Base-by-base conservation (phyloP, 176 grass and related monocot genomes). In the Cenchrus purpureus region DNA sequence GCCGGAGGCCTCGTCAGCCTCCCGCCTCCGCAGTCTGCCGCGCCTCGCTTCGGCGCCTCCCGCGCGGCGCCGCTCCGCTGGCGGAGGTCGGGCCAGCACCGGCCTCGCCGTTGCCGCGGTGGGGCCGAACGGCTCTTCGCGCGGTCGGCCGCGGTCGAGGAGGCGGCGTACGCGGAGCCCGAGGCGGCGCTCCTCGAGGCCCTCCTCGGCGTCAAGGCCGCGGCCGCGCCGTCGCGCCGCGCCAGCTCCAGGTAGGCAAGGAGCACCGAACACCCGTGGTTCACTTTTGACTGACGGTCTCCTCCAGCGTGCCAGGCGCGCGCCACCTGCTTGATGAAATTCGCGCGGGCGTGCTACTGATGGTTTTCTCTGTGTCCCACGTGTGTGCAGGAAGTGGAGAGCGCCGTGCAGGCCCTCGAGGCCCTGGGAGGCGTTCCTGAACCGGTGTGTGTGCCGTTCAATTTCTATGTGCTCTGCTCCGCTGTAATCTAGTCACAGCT, bases 151-250 rank as follows among this genome's bases (percentile, higher is more conserved):
- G 68, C 64, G 59, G 50, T 74, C 0, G 77, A 25, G 17, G 80
- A 32, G 72, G 42, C 58, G 12, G 81, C 68, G n/a, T 90, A 90
- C 83, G 90, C 85, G 2, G 93, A 87, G 3, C 83, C 87, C 14
- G 95, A 95, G 80, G 46, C 65, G 12, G 83, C 67, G 7, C 89
- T 98, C 13, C 19, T 98, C 20, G 95, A 98, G 52, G 93, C 93
- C n/a, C 87, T 98, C 12, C 82, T 93, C 51, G 95, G 95, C 19
- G 87, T 95, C 95, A 92, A 80, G 95, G 95, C 31, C 87, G 95
- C 37, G 91, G 95, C 45, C 93, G 93, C 31, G 91, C 73, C 4
- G 93, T 90, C 51, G 87, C 91, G 65, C 68, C 91, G 16, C 80
- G 86, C 45, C 95, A 93, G 82, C 83, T 98, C 34, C 87, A 40